Conservation (phyloP, 257 asterid genomes). For the Salvia miltiorrhiza region DNA sequence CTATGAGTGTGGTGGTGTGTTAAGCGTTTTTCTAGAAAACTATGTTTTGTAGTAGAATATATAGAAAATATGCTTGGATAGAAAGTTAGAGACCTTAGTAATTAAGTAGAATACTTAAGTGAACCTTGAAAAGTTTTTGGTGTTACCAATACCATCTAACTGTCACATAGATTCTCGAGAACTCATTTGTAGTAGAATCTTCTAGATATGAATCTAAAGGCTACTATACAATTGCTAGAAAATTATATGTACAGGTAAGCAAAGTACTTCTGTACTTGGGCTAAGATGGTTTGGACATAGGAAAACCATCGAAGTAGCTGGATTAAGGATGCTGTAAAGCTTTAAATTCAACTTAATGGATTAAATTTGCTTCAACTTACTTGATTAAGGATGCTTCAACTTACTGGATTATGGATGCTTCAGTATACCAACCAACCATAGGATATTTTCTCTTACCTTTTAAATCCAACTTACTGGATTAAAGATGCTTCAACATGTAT, state of each 20-base stretch:
- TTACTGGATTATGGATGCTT: no score
- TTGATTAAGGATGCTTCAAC: no score
- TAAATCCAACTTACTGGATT: background rate
- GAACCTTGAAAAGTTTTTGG: background rate
- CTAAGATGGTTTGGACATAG: background rate
- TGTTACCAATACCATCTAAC: background rate
- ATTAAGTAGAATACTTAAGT: background rate
- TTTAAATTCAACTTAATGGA: no score
- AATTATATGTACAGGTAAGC: background rate
- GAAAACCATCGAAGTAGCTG: background rate
- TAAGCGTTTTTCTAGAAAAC: background rate
- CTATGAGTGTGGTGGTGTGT: background rate
- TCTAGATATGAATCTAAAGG: background rate
- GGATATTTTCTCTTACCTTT: conserved; percentile 14
- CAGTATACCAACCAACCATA: conserved; percentile 11
- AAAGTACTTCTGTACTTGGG: background rate
- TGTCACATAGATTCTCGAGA: background rate
- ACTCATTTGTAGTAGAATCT: background rate
- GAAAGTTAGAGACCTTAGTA: background rate
- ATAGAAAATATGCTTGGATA: background rate
- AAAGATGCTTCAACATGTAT: conserved; percentile 13
- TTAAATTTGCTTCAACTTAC: no score
- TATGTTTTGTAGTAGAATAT: background rate
- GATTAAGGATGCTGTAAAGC: no score
- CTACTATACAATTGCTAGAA: background rate